phyloP scores from a whole-genome alignment of 805 yeast genomes.

The Schwanniomyces pseudopolymorphus region DNA sequence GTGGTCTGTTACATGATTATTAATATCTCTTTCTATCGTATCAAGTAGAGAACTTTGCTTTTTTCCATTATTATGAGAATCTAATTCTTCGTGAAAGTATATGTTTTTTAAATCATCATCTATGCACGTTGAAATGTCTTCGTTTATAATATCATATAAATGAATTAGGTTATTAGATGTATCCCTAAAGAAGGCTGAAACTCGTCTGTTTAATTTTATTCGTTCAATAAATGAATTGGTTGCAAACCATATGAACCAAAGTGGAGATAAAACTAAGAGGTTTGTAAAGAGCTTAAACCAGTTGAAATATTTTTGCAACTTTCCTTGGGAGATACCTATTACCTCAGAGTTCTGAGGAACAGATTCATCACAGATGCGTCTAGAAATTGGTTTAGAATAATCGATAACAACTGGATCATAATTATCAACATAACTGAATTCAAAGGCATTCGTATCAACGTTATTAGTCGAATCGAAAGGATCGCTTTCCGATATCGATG shows the following conservation, averaged over 20 bases:
- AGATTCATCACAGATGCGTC: background rate
- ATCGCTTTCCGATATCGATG: slow-evolving; percentile 64
- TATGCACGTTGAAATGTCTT: slow-evolving; percentile 7
- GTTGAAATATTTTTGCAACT: slow-evolving; percentile 22
- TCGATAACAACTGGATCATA: slow-evolving; percentile 63
- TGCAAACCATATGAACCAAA: slow-evolving; percentile 61
- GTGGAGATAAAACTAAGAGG: slow-evolving; percentile 55
- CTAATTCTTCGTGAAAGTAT: background rate
- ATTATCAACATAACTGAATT: slow-evolving; percentile 45
- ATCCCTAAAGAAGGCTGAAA: slow-evolving; percentile 25
- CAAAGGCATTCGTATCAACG: slow-evolving; percentile 34
- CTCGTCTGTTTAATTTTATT: slow-evolving; percentile 26
- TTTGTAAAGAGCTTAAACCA: slow-evolving; percentile 50
- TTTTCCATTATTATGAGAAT: background rate
- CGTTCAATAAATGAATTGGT: slow-evolving; percentile 40
- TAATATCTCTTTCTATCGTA: slow-evolving; percentile 14
- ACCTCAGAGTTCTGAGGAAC: background rate
- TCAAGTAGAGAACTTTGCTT: slow-evolving; percentile 5
- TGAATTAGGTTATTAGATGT: slow-evolving; percentile 25
- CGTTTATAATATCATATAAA: slow-evolving; percentile 23
- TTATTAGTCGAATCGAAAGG: slow-evolving; percentile 57
- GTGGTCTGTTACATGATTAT: slow-evolving; percentile 50
- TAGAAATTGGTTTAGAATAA: slow-evolving; percentile 39
- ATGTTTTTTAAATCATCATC: background rate
- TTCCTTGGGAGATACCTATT: background rate